Percentiles rank a stretch among this genome's conserved stretches.
phyloP scores from a whole-genome alignment of 1,139 yeast genomes.

The Kurtzmaniella quercitrusa region DNA sequence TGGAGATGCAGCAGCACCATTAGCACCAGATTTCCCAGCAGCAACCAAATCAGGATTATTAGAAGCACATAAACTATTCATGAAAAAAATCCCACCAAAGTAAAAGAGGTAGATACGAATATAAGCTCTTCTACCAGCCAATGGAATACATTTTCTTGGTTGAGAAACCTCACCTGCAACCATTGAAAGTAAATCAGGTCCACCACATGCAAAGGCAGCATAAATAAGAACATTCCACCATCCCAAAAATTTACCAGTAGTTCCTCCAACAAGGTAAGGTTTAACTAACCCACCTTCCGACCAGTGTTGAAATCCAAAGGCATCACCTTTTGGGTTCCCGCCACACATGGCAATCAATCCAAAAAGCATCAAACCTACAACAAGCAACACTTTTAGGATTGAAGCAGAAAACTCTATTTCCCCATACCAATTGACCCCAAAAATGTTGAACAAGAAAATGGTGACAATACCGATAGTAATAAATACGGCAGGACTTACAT shows the following conservation, averaged over 20 bases:
- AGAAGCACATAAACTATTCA: constrained; percentile 34
- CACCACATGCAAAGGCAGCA: constrained; percentile 41
- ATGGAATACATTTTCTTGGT: constrained; percentile 30
- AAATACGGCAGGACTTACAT: constrained; percentile 32
- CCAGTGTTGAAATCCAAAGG: constrained; percentile 37
- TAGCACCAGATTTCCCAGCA: constrained; percentile 18
- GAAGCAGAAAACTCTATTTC: constrained; percentile 36
- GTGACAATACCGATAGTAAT: constrained; percentile 27
- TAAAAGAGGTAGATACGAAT: constrained; percentile 28
- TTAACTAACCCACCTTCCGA: constrained; percentile 32
- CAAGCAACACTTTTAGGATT: constrained; percentile 33
- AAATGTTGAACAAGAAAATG: constrained; percentile 26
- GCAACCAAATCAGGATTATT: constrained; percentile 24
- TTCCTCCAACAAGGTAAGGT: constrained; percentile 26
- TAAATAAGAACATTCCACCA: constrained; percentile 32
- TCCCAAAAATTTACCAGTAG: constrained; percentile 34
- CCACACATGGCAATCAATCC: constrained; percentile 38
- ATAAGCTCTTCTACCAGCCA: constrained; percentile 33
- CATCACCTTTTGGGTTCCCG: constrained; percentile 31
- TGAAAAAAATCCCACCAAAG: constrained; percentile 36
- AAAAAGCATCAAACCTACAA: constrained; percentile 38
- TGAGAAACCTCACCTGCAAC: constrained; percentile 29
- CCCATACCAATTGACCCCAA: constrained; percentile 38
- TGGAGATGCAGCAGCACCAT: constrained; percentile 36
- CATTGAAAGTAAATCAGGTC: constrained; percentile 36